Evolutionary conservation across 2,329 filamentous ascomycete species (phyloP).

Genomic region (Colletotrichum tamarilloi): DNA sequence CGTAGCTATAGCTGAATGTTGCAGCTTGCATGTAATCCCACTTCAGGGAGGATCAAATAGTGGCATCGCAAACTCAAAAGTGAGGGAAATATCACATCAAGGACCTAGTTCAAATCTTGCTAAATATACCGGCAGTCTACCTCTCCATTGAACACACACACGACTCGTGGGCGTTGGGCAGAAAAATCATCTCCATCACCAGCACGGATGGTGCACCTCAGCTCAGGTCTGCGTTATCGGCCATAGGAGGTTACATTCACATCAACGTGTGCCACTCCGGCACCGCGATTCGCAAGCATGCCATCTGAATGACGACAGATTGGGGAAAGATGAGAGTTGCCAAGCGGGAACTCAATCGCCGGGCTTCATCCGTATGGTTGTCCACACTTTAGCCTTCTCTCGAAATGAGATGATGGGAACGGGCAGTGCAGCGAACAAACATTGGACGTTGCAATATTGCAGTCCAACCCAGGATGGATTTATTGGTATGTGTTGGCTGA

Average conservation of each 20-base stretch:
- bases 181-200: not conserved
- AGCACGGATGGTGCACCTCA: not conserved
- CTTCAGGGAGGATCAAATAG: not conserved
- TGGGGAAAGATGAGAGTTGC: not conserved
- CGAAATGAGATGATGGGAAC: not conserved
- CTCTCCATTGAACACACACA: not conserved
- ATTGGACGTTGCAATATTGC: not conserved
- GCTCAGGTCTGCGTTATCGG: not conserved
- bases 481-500: not conserved
- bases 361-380: not conserved
- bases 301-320: constrained; percentile 4
- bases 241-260: not conserved
- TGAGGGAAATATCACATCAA: not conserved
- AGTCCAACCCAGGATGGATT: not conserved
- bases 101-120: no score
- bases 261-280: not conserved
- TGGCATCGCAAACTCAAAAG: not conserved
- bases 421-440: not conserved
- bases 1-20: not conserved
- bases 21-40: not conserved
- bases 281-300: not conserved
- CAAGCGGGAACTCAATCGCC: not conserved
- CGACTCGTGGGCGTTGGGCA: not conserved
- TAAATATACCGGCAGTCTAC: not conserved
- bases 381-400: not conserved